Base-by-base conservation (phyloP, 129 eudicot genomes). In the Artemisia argyi region DNA sequence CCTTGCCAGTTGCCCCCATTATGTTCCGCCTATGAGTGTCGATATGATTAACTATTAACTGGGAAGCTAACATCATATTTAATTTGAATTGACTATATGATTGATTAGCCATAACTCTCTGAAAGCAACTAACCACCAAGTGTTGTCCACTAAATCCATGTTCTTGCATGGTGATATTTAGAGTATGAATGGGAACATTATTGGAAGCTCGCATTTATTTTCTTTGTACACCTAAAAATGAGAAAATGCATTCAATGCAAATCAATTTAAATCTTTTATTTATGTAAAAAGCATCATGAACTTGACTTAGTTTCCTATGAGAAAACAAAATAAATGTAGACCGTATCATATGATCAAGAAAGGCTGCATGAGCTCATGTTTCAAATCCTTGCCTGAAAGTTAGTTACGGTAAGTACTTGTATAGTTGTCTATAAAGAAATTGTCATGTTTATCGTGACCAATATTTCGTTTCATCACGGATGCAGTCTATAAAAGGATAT, bases 131-230 rank as follows among this genome's bases (percentile, higher is more conserved):
- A 46, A 76, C 44, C 68, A 47, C 74, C 68, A 46, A 47, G 24
- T 57, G 73, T 7, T 60, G 77, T 62, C 77, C 70, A 61, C 70
- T 30, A 62, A 73, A 8, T 50, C 73, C 80, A 76, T 76, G 68
- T 76, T 76, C 80, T 57, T 61, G 74, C 49, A 76, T 47, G 32
- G 18, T 61, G 32, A 50, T 52, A 54, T 22, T 66, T 66, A 44
- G 73, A 58, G 47, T 76, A 58, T 66, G 53, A 54, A 28, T 57
- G 68, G 48, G 74, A 47, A 55, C 66, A n/a, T 55, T 65, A 66
- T 42, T 56, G 13, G 56, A 56, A 65, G 20, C 73, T 75, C 16
- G 58, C 51, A 66, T 75, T 49, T 32, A 57, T 53, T 35, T 74
- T 65, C 71, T 15, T 63, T 55, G n/a, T 3, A 6, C 20, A 50